Evolutionary conservation across 495 filamentous ascomycete species (phyloP).

Genomic region (Neurospora sp.): DNA sequence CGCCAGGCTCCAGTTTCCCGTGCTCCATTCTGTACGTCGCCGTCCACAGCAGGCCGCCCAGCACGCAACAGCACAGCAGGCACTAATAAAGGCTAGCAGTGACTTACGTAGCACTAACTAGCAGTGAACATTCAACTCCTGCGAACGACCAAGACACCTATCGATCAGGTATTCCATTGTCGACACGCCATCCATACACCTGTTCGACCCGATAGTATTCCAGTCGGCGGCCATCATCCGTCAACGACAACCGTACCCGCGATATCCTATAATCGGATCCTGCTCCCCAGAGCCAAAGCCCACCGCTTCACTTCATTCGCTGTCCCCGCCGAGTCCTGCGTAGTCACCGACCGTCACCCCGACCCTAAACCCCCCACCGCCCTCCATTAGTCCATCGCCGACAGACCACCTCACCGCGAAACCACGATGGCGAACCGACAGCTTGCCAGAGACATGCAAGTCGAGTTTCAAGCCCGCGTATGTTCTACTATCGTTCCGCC

Average conservation of each 20-base stretch:
- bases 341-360: neutral
- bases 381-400: neutral
- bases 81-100: neutral
- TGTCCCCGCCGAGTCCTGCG: neutral
- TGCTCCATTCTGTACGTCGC: neutral
- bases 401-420: neutral
- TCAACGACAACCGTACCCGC: neutral
- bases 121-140: neutral
- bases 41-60: neutral
- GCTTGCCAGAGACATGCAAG: constrained; percentile 41
- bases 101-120: neutral
- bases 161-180: neutral
- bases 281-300: neutral
- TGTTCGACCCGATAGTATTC: neutral
- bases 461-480: constrained; percentile 43
- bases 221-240: neutral
- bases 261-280: neutral
- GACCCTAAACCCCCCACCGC: constrained; percentile 7
- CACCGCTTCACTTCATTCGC: neutral
- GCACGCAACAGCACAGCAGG: neutral
- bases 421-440: constrained; percentile 40
- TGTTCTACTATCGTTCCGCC: constrained; percentile 2
- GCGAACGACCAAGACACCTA: neutral
- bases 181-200: neutral
- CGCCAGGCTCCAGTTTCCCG: neutral